Conservation (phyloP, 768 basidiomycete genomes). For the Boletus insuetus region DNA sequence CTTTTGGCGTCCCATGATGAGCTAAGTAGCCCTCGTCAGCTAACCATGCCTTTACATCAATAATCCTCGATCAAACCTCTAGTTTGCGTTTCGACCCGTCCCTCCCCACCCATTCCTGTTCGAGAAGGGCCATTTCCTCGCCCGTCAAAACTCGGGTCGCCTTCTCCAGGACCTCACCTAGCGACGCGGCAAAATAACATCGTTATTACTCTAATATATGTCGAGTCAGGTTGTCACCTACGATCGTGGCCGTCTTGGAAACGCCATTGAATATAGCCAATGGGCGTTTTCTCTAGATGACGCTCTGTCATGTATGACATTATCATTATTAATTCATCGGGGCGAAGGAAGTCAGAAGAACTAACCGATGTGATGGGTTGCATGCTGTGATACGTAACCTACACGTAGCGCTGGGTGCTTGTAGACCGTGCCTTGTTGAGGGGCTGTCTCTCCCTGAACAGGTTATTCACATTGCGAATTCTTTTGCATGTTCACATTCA, state of each 20-base stretch:
- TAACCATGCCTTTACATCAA: slow-evolving; percentile 6
- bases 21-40: slow-evolving; percentile 37
- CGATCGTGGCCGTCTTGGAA: slow-evolving; percentile 99
- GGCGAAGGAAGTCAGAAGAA: slow-evolving; percentile 12
- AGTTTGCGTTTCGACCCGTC: slow-evolving; percentile 89
- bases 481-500: slow-evolving; percentile 10
- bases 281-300: slow-evolving; percentile 94
- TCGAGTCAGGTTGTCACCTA: slow-evolving; percentile 37
- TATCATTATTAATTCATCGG: slow-evolving; percentile 24
- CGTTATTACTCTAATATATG: slow-evolving; percentile 4
- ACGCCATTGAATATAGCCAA: slow-evolving; percentile 97
- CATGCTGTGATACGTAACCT: slow-evolving; percentile 97
- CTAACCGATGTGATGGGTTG: slow-evolving; percentile 90
- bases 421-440: slow-evolving; percentile 89
- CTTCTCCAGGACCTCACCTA: slow-evolving; percentile 89
- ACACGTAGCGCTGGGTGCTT: slow-evolving; percentile 93
- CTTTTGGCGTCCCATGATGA: slow-evolving; percentile 94
- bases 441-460: slow-evolving; percentile 79
- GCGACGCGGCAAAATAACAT: slow-evolving; percentile 13
- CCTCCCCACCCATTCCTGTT: slow-evolving; percentile 87
- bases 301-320: slow-evolving; percentile 51
- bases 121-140: slow-evolving; percentile 76
- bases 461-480: slow-evolving; percentile 9
- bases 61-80: slow-evolving; percentile 54
- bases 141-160: slow-evolving; percentile 85